Conservation (phyloP, 345 rosid species). For the Citrus australasica region DNA sequence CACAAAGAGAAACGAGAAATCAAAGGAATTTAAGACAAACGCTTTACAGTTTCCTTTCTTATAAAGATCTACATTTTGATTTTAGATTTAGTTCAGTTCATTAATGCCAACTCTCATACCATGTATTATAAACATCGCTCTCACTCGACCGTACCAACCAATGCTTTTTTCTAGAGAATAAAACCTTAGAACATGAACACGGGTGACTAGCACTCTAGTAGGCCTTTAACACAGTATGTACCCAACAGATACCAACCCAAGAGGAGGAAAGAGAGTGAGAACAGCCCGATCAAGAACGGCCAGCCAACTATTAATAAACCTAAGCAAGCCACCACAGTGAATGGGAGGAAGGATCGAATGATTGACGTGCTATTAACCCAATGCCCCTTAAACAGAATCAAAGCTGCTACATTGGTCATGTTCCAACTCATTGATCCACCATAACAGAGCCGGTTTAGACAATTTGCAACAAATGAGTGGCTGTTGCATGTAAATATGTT, state of each 20-base stretch:
- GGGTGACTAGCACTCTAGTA: conserved; percentile 48
- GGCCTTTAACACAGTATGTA: conserved; percentile 54
- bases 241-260: conserved; percentile 66
- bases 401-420: conserved; percentile 67
- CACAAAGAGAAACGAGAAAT: neutral
- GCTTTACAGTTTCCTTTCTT: neutral
- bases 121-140: conserved; percentile 13
- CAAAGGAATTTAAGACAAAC: neutral
- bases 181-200: neutral
- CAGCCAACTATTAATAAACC: conserved; percentile 67
- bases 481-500: conserved; percentile 93
- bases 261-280: conserved; percentile 59
- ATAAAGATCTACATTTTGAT: conserved; percentile 6
- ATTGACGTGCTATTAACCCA: conserved; percentile 63
- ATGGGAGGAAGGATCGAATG: conserved; percentile 76
- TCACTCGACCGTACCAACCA: conserved; percentile 2
- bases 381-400: conserved; percentile 57
- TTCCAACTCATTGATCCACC: conserved; percentile 83
- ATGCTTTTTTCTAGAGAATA: conserved; percentile 6
- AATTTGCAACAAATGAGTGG: conserved; percentile 79
- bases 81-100: neutral
- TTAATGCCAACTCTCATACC: neutral
- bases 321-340: conserved; percentile 44
- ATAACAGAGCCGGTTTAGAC: conserved; percentile 71
- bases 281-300: conserved; percentile 77